Conservation (phyloP, 768 basidiomycete species). For the Tephrocybe rancida region DNA sequence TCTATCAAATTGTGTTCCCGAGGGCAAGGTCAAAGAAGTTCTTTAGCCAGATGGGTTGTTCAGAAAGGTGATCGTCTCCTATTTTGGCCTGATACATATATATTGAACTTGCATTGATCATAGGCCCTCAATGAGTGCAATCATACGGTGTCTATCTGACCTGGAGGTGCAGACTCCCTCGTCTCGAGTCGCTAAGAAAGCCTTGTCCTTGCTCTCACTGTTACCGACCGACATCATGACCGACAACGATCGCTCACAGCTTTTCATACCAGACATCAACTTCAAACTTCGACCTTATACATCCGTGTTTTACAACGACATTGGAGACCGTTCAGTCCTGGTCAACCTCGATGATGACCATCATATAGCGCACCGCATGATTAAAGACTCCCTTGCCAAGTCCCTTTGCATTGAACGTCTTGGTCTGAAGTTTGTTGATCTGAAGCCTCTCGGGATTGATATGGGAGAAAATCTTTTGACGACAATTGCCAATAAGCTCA, state of each 20-base stretch:
- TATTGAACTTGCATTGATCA: neutral
- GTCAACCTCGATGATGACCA: slow-evolving; percentile 17
- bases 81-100: neutral
- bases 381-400: slow-evolving; percentile 32
- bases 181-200: slow-evolving; percentile 18
- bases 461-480: slow-evolving; percentile 46
- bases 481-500: slow-evolving; percentile 43
- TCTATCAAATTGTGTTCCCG: slow-evolving; percentile 25
- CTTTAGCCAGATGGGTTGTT: slow-evolving; percentile 39
- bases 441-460: slow-evolving; percentile 29
- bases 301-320: slow-evolving; percentile 42
- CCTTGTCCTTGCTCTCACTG: slow-evolving; percentile 28
- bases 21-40: slow-evolving; percentile 20
- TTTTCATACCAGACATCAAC: slow-evolving; percentile 38
- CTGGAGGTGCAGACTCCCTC: neutral
- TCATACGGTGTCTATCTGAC: slow-evolving; percentile 10
- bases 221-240: slow-evolving; percentile 25
- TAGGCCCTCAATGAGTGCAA: slow-evolving; percentile 33
- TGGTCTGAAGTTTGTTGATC: slow-evolving; percentile 33
- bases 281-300: slow-evolving; percentile 26
- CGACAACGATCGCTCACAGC: neutral
- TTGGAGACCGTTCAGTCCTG: slow-evolving; percentile 31
- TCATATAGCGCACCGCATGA: slow-evolving; percentile 28
- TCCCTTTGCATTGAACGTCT: slow-evolving; percentile 33
- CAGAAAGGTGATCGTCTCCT: slow-evolving; percentile 31